phyloP scores from a whole-genome alignment of 768 basidiomycete species.

The Lepiota subincarnata region DNA sequence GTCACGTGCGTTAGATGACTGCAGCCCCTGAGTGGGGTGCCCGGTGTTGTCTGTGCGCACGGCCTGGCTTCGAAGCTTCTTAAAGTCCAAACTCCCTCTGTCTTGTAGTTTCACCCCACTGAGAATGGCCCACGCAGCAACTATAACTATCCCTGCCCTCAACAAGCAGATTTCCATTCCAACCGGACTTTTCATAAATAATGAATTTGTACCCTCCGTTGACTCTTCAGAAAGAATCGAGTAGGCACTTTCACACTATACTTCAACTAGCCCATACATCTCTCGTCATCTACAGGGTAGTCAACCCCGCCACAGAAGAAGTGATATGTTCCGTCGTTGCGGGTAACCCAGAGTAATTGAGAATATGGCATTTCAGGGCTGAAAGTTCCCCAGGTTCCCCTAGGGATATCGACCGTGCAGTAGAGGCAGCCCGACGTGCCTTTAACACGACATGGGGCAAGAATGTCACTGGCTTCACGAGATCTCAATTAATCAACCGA shows the following conservation, averaged over 20 bases:
- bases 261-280: neutral
- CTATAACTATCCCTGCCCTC: slow-evolving; percentile 35
- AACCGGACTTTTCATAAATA: slow-evolving; percentile 89
- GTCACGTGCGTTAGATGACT: too few species aligned
- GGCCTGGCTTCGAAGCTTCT: slow-evolving; percentile 7
- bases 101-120: neutral
- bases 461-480: slow-evolving; percentile 78
- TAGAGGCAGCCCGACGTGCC: slow-evolving; percentile 77
- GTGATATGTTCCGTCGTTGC: slow-evolving; percentile 64
- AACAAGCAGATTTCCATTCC: slow-evolving; percentile 58
- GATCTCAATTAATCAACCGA: slow-evolving; percentile 77
- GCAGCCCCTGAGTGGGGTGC: neutral
- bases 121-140: slow-evolving; percentile 45
- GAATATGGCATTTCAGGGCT: neutral
- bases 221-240: slow-evolving; percentile 62
- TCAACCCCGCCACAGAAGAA: slow-evolving; percentile 82
- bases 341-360: slow-evolving; percentile 29
- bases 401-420: slow-evolving; percentile 81
- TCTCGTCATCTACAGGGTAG: slow-evolving; percentile 38
- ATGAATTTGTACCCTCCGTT: slow-evolving; percentile 76
- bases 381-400: slow-evolving; percentile 42
- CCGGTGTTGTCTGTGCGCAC: slow-evolving; percentile 5
- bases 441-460: slow-evolving; percentile 88
- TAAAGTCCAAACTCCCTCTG: slow-evolving; percentile 1
- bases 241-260: slow-evolving; percentile 34